phyloP scores from a whole-genome alignment of 768 basidiomycete genomes.

The Calocybe indica region DNA sequence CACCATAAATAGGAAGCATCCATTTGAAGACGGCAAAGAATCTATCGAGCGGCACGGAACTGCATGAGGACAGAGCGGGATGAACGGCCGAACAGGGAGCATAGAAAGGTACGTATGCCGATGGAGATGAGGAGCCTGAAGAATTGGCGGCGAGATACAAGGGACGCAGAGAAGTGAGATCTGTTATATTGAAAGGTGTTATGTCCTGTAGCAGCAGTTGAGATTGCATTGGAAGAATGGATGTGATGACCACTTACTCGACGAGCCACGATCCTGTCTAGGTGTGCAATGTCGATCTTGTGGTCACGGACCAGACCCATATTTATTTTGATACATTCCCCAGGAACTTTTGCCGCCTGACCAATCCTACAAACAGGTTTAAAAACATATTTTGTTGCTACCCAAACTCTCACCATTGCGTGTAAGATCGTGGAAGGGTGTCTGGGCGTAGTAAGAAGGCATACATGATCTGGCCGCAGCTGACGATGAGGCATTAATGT shows the following conservation, averaged over 20 bases:
- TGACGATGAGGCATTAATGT: conserved; percentile 17
- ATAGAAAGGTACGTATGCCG: conserved; percentile 43
- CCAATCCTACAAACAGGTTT: conserved; percentile 48
- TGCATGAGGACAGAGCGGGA: conserved; percentile 60
- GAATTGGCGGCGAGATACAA: conserved; percentile 16
- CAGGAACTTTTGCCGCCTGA: conserved; percentile 59
- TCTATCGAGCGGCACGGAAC: conserved; percentile 54
- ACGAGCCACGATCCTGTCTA: conserved; percentile 49
- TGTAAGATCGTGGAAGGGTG: conserved; percentile 76
- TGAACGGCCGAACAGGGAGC: conserved; percentile 73
- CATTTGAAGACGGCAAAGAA: conserved; percentile 78
- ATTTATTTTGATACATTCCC: conserved; percentile 57
- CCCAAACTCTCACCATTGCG: conserved; percentile 47
- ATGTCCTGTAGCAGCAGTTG: conserved; percentile 34
- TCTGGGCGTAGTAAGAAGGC: conserved; percentile 74
- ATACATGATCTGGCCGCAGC: conserved; percentile 85
- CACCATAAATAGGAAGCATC: conserved; percentile 83
- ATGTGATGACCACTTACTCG: conserved; percentile 27
- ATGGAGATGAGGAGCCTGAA: conserved; percentile 12
- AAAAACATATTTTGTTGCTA: neutral
- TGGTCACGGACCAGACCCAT: conserved; percentile 52
- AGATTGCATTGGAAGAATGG: neutral
- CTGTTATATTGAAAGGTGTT: conserved; percentile 42
- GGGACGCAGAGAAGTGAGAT: conserved; percentile 39
- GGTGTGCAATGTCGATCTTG: conserved; percentile 43